Base-by-base conservation (phyloP, 228 moss, liverwort and hornwort genomes). In the Sphagnum fallax region DNA sequence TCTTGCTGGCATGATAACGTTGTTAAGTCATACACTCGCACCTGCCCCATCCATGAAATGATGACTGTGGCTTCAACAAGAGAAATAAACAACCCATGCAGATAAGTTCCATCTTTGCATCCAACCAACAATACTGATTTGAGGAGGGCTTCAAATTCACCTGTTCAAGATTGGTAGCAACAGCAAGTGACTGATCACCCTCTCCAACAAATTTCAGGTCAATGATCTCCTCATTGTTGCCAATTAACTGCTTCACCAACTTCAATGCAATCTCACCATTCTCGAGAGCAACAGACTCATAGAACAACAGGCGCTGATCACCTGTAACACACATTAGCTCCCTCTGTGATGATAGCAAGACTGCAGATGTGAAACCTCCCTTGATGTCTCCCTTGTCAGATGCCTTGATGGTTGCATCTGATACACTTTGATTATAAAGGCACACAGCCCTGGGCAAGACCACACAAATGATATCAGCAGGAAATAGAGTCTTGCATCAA, bases 111-210 rank as follows among this genome's bases (percentile, higher is more conserved):
- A 62, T 16, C 8, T 4, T 10, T 62, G 32, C 62, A 8, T 16
- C 62, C 13, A 4, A 57, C 55, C 8, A 57, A 13, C 55, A 13
- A 57, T 57, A 8, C 15, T 16, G 9, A 62, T 9, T 62, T 16
- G 47, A 47, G 62, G 15, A 6, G 9, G 8, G n/a, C 8, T 66
- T n/a, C 48, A 50, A 8, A 53, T 49, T 18, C 15, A 93, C 93
- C 93, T 90, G 88, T 78, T 93, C 97, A 83, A 90, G 79, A 86
- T 98, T 97, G 65, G 97, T 90, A 47, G 97, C 97, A 12, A 98
- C 93, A 78, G 91, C 93, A 61, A 98, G 87, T 70, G 79, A 83
- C 51, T n/a, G 78, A 59, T 83, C 87, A 69, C 83, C 79, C 53
- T 80, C 73, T n/a, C 88, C 91, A 47, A 89, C 87, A 66, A 91